phyloP scores from a whole-genome alignment of 2,329 filamentous ascomycete species.

The Pseudogymnoascus destructans region DNA sequence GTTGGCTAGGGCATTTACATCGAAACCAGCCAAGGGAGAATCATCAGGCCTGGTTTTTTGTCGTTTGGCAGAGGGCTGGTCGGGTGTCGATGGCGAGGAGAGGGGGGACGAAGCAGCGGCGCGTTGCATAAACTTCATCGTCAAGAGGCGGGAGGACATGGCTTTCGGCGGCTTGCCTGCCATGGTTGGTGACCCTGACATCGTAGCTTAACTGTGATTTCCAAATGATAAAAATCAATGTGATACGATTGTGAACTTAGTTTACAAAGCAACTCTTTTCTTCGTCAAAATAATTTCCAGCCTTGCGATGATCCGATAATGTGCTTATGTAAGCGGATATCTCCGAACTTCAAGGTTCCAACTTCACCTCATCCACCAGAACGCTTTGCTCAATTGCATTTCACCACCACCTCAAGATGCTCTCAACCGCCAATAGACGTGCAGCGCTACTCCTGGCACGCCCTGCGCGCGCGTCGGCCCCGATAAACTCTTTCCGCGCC shows the following conservation, averaged over 20 bases:
- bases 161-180: slow-evolving; percentile 43
- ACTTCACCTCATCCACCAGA: background rate
- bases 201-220: slow-evolving; percentile 19
- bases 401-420: slow-evolving; percentile 4
- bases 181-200: slow-evolving; percentile 28
- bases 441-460: background rate
- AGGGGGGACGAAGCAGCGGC: slow-evolving; percentile 48
- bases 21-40: slow-evolving; percentile 28
- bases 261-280: background rate
- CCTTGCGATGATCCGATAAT: background rate
- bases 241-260: background rate
- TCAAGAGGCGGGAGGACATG: slow-evolving; percentile 79
- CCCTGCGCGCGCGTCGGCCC: background rate
- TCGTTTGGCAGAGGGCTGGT: slow-evolving; percentile 48
- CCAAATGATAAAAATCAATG: background rate
- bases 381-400: slow-evolving; percentile 1
- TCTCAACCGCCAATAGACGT: slow-evolving; percentile 4
- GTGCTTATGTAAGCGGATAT: slow-evolving; percentile 1
- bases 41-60: slow-evolving; percentile 35
- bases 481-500: background rate
- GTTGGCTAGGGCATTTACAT: slow-evolving; percentile 37
- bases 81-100: slow-evolving; percentile 34
- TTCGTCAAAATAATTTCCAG: slow-evolving; percentile 7
- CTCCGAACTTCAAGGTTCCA: slow-evolving; percentile 1
- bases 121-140: slow-evolving; percentile 97